phyloP scores from a whole-genome alignment of 495 filamentous ascomycete species.

The Annulohypoxylon moriforme region DNA sequence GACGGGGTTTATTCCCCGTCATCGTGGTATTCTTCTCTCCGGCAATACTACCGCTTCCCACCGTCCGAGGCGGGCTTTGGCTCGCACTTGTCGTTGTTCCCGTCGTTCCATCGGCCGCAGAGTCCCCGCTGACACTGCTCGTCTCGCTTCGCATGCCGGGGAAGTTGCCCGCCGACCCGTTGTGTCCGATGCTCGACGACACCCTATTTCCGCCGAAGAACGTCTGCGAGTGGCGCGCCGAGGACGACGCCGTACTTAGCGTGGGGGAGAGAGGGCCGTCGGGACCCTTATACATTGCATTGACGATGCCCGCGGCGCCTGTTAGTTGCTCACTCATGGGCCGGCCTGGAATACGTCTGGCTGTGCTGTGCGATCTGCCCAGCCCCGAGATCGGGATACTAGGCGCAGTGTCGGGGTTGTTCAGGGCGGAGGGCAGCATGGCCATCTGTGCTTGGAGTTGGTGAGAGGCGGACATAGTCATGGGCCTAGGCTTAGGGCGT shows the following conservation, averaged over 20 bases:
- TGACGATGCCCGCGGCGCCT: slow-evolving; percentile 76
- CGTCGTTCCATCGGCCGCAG: slow-evolving; percentile 60
- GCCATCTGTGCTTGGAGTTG: slow-evolving; percentile 38
- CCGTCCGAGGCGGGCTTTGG: slow-evolving; percentile 63
- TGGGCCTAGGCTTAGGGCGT: slow-evolving; percentile 63
- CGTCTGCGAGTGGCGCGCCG: slow-evolving; percentile 55
- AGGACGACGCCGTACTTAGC: slow-evolving; percentile 56
- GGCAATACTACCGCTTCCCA: slow-evolving; percentile 57
- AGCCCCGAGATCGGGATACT: slow-evolving; percentile 75
- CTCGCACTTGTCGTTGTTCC: slow-evolving; percentile 64
- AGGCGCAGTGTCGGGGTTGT: slow-evolving; percentile 82
- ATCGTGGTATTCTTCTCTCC: slow-evolving; percentile 68
- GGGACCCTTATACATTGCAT: slow-evolving; percentile 80
- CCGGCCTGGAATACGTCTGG: slow-evolving; percentile 61
- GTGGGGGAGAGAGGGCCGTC: slow-evolving; percentile 67
- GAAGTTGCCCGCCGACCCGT: slow-evolving; percentile 62
- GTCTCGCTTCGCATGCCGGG: slow-evolving; percentile 67
- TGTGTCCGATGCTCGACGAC: slow-evolving; percentile 34
- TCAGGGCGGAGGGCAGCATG: slow-evolving; percentile 54
- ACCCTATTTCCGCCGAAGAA: slow-evolving; percentile 50
- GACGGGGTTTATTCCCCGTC: slow-evolving; percentile 80
- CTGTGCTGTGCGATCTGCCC: slow-evolving; percentile 69
- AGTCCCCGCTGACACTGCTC: slow-evolving; percentile 71
- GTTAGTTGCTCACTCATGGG: slow-evolving; percentile 78
- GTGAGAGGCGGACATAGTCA: slow-evolving; percentile 69